Percentiles rank a stretch among this genome's conserved stretches.
Evolutionary conservation across 2,329 filamentous ascomycete genomes (phyloP).

Genomic region (Helminthosporium solani): DNA sequence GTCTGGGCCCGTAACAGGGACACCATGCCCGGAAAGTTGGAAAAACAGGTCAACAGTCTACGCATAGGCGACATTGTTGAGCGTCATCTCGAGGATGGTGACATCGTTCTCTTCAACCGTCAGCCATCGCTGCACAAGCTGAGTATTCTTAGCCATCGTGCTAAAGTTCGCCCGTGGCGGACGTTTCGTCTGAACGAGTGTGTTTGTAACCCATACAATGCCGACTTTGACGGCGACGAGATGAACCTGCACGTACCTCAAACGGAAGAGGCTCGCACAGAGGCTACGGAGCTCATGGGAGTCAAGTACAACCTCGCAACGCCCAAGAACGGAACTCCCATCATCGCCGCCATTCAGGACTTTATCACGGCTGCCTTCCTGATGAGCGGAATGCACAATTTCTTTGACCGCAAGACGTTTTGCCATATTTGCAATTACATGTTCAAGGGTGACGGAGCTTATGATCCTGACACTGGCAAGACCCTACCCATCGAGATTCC

Average conservation of each 20-base stretch:
- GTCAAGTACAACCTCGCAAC: conserved; percentile 96
- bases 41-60: conserved; percentile 50
- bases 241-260: conserved; percentile 99
- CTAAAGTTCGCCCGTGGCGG: conserved; percentile 89
- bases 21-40: conserved; percentile 19
- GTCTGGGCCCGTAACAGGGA: conserved; percentile 30
- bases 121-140: conserved; percentile 98
- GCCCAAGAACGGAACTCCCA: conserved; percentile 95
- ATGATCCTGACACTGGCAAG: conserved; percentile 49
- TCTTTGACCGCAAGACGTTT: conserved; percentile 87
- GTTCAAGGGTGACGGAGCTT: conserved; percentile 68
- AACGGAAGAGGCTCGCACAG: conserved; percentile 91
- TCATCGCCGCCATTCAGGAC: conserved; percentile 98
- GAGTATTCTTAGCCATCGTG: conserved; percentile 94
- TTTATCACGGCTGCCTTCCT: conserved; percentile 96
- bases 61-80: conserved; percentile 89
- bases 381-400: conserved; percentile 87
- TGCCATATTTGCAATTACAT: conserved; percentile 91
- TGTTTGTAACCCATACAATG: conserved; percentile 97
- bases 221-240: conserved; percentile 98
- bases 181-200: conserved; percentile 98
- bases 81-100: conserved; percentile 89
- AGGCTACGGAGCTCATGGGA: conserved; percentile 95
- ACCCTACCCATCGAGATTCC: conserved; percentile 75
- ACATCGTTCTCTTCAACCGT: conserved; percentile 96